Conservation (phyloP, 2,329 filamentous ascomycete genomes). For the Microsporum canis region DNA sequence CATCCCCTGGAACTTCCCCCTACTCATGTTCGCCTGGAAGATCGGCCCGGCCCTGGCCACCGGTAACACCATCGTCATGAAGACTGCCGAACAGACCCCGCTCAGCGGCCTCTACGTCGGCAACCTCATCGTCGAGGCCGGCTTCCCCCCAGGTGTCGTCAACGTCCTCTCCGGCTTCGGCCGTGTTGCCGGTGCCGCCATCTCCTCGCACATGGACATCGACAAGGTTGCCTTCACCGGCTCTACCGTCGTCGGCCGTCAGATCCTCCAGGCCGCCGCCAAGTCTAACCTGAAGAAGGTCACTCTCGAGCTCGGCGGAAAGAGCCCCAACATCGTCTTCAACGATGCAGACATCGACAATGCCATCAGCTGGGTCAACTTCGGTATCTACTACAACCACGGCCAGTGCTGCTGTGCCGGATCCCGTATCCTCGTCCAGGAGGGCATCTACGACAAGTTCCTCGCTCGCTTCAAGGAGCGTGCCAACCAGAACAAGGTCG, state of each 20-base stretch:
- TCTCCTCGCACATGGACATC: constrained; percentile 51
- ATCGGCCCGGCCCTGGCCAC: constrained; percentile 57
- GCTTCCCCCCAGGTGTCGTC: constrained; percentile 51
- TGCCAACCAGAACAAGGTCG: constrained; percentile 60
- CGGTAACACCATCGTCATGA: constrained; percentile 53
- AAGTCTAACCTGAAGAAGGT: constrained; percentile 56
- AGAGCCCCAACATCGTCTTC: constrained; percentile 53
- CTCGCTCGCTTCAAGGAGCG: constrained; percentile 66
- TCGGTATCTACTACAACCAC: constrained; percentile 47
- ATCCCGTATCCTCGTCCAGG: constrained; percentile 58
- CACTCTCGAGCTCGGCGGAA: constrained; percentile 55
- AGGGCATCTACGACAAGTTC: constrained; percentile 72
- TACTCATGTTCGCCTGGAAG: constrained; percentile 82
- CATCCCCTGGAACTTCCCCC: constrained; percentile 82
- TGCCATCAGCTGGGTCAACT: constrained; percentile 56
- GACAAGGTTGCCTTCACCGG: constrained; percentile 56
- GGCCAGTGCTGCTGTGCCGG: constrained; percentile 49
- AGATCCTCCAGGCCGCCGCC: constrained; percentile 51
- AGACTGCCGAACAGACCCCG: constrained; percentile 57
- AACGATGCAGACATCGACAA: constrained; percentile 53
- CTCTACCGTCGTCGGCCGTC: constrained; percentile 49
- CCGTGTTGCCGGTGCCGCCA: constrained; percentile 60
- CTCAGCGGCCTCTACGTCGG: constrained; percentile 52
- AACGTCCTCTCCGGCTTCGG: constrained; percentile 64
- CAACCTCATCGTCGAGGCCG: constrained; percentile 47